Conservation (phyloP, 768 basidiomycete genomes). For the Leccinellum albellum region DNA sequence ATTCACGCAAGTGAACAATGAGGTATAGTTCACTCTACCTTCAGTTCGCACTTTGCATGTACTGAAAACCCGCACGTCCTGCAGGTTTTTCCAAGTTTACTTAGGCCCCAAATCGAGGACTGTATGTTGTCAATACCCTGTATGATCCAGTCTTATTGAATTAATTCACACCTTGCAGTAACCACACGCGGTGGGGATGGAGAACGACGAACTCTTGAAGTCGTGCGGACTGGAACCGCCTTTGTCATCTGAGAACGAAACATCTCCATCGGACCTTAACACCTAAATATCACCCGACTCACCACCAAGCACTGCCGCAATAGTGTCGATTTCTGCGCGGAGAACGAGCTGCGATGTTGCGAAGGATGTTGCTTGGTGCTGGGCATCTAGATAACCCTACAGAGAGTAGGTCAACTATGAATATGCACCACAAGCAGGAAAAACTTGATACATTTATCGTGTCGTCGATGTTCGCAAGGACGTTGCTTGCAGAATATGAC, state of each 20-base stretch:
- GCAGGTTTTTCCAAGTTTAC: slow-evolving; percentile 85
- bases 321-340: slow-evolving; percentile 60
- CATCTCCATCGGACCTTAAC: slow-evolving; percentile 6
- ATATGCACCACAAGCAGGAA: neutral
- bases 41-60: slow-evolving; percentile 82
- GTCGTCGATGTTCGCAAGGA: slow-evolving; percentile 51
- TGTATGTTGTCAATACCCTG: slow-evolving; percentile 26
- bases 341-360: slow-evolving; percentile 54
- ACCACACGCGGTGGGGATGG: slow-evolving; percentile 77
- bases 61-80: slow-evolving; percentile 73
- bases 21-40: slow-evolving; percentile 42
- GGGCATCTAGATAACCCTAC: slow-evolving; percentile 61
- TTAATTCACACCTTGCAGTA: slow-evolving; percentile 65
- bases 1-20: slow-evolving; percentile 9
- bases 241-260: slow-evolving; percentile 55
- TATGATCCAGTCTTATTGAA: neutral
- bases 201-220: slow-evolving; percentile 84
- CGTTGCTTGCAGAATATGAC: slow-evolving; percentile 44
- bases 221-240: slow-evolving; percentile 68
- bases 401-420: slow-evolving; percentile 4
- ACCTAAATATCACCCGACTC: slow-evolving; percentile 17
- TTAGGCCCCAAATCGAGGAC: slow-evolving; percentile 85
- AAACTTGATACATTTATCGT: slow-evolving; percentile 17
- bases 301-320: slow-evolving; percentile 64
- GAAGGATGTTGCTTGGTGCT: slow-evolving; percentile 56